phyloP scores from a whole-genome alignment of 2,329 filamentous ascomycete species.

The Aspergillus ibericus region DNA sequence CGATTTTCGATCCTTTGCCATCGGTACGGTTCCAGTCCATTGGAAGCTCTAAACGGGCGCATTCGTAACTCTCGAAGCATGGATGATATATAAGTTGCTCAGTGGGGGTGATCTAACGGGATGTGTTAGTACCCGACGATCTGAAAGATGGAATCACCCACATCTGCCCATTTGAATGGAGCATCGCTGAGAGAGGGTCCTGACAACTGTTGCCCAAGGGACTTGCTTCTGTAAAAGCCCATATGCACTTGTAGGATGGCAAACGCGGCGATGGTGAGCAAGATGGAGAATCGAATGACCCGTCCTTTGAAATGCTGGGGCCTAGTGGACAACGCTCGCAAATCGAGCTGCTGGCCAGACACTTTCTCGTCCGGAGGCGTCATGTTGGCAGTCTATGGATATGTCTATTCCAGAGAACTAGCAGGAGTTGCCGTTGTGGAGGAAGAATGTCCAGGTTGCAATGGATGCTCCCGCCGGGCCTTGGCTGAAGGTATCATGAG shows the following conservation, averaged over 20 bases:
- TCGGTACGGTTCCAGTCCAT: constrained; percentile 8
- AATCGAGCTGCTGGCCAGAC: neutral
- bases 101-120: neutral
- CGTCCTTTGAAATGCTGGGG: neutral
- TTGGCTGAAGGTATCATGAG: no score
- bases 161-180: neutral
- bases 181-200: neutral
- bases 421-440: neutral
- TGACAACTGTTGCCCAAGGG: neutral
- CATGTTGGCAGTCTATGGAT: neutral
- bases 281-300: neutral
- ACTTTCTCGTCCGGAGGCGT: neutral
- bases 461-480: no score
- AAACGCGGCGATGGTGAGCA: neutral
- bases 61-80: constrained; percentile 2
- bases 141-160: neutral
- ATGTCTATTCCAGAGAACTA: neutral
- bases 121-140: no score
- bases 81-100: constrained; percentile 2
- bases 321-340: neutral
- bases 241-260: neutral
- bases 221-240: neutral
- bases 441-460: no score
- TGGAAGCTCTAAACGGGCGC: constrained; percentile 1
- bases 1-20: neutral